phyloP scores from a whole-genome alignment of 2,329 filamentous ascomycete genomes.

The Colletotrichum camelliae region DNA sequence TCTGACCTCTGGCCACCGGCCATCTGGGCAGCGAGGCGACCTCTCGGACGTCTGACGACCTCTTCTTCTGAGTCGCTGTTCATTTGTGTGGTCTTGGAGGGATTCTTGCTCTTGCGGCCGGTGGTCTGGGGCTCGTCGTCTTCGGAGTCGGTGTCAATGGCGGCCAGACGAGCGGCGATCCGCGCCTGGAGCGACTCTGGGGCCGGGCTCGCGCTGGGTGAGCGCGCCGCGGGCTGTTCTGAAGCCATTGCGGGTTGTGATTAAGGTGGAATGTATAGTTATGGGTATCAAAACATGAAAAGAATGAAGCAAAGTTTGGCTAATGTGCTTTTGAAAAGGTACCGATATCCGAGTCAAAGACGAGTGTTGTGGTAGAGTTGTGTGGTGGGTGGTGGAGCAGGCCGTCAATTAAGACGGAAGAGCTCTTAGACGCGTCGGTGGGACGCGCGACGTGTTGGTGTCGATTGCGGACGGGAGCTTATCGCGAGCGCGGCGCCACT shows the following conservation, averaged over 20 bases:
- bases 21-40: constrained; percentile 70
- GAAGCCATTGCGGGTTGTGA: constrained; percentile 51
- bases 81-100: background rate
- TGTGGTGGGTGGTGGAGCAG: constrained; percentile 3
- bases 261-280: background rate
- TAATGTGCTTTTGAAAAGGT: background rate
- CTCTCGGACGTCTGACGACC: constrained; percentile 55
- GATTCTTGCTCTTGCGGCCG: background rate
- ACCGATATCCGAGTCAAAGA: constrained; percentile 8
- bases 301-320: background rate
- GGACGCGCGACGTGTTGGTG: constrained; percentile 21
- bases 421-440: constrained; percentile 11
- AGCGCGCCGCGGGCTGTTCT: constrained; percentile 50
- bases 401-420: constrained; percentile 10
- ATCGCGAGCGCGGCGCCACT: constrained; percentile 12
- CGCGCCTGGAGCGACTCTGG: constrained; percentile 60
- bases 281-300: constrained; percentile 16
- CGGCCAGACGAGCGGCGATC: constrained; percentile 57
- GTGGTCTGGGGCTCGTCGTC: constrained; percentile 18
- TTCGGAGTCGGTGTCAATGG: constrained; percentile 55
- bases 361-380: constrained; percentile 9
- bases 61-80: constrained; percentile 30
- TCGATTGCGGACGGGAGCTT: background rate
- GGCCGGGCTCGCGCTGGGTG: constrained; percentile 41
- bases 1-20: constrained; percentile 31